phyloP scores from a whole-genome alignment of 208 protist species.

The Crithidia brevicula region DNA sequence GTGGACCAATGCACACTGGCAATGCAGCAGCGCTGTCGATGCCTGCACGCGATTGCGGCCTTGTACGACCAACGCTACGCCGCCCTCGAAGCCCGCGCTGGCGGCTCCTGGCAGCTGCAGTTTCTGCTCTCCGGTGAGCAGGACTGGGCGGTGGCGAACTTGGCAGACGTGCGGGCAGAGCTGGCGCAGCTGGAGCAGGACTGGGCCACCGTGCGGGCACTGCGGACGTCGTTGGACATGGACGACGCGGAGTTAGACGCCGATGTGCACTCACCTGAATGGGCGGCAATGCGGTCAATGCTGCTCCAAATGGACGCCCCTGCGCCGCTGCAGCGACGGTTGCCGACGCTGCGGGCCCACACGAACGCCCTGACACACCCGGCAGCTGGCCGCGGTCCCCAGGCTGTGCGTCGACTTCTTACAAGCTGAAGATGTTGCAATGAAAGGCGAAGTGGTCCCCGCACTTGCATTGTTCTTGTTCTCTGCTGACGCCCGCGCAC shows the following conservation, averaged over 20 bases:
- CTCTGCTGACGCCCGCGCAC: too few species aligned
- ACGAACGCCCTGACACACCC: background rate
- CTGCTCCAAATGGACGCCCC: constrained; percentile 24
- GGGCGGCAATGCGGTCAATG: constrained; percentile 12
- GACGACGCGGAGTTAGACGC: constrained; percentile 32
- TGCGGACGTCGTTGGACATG: constrained; percentile 54
- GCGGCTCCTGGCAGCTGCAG: constrained; percentile 56
- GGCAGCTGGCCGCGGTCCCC: constrained; percentile 15
- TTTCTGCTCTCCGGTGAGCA: constrained; percentile 75
- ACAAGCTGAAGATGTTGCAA: background rate
- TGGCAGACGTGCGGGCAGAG: constrained; percentile 61
- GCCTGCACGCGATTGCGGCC: constrained; percentile 53
- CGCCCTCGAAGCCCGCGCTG: constrained; percentile 25
- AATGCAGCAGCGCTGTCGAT: constrained; percentile 61
- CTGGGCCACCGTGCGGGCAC: constrained; percentile 38
- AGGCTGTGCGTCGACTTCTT: constrained; percentile 24
- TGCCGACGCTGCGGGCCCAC: constrained; percentile 26
- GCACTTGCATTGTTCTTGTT: constrained; percentile 6
- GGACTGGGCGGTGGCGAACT: constrained; percentile 60
- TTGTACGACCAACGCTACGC: constrained; percentile 72
- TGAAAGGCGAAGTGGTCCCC: background rate
- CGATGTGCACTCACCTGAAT: constrained; percentile 6
- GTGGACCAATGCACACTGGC: constrained; percentile 41
- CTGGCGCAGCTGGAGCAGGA: constrained; percentile 40
- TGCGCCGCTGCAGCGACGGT: constrained; percentile 23